Evolutionary conservation across 2,329 filamentous ascomycete species (phyloP), one percentile per base, ranked within the genome.

Genomic region (Fusarium neocosmosporiellum): DNA sequence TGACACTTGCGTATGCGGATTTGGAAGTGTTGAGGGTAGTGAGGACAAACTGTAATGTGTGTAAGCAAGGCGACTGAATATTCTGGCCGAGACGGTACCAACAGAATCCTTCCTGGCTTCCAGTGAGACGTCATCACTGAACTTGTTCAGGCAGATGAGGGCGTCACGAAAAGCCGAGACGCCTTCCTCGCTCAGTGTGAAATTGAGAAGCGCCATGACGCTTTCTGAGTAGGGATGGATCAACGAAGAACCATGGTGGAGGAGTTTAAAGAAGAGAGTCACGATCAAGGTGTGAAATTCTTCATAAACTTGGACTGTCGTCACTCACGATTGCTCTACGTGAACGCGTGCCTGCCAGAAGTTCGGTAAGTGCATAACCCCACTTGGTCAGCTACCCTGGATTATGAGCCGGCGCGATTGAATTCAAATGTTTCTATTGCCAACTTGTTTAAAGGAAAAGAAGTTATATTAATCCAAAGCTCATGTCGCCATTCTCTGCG

Each of bases 1-100:
- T 88, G 76, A 94, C 91, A 66, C 91, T 92, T 29, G 92, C 91
- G 80, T 95, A 95, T 20, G 92, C 93, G 5, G 93, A 94, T 78
- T 94, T 94, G 64, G 93, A 94, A n/a, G 89, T 88, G 80, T 96
- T 96, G 71, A 96, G 84, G 16, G 93, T 90, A 16, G 92, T 94
- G 63, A 96, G 85, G 6, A 91, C 86, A 72, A 96, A 88, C 93
- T 94, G 36, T 2, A 39, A 2, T 7, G 1, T 1, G 7, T 20
- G 41, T 77, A 9, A 76, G 58, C 36, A 20, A 36, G 8, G 7
- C 6, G 18, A 8, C 16, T 10, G 7, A 3, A 11, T 4, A 20
- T 11, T 7, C 18, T 31, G 11, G 5, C 10, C 4, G 1, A 7
- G 3, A 14, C 10, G 5, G 24, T 9, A 72, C 80, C 62, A 81